Conservation (phyloP, 345 rosid species). For the Ailanthus altissimus region DNA sequence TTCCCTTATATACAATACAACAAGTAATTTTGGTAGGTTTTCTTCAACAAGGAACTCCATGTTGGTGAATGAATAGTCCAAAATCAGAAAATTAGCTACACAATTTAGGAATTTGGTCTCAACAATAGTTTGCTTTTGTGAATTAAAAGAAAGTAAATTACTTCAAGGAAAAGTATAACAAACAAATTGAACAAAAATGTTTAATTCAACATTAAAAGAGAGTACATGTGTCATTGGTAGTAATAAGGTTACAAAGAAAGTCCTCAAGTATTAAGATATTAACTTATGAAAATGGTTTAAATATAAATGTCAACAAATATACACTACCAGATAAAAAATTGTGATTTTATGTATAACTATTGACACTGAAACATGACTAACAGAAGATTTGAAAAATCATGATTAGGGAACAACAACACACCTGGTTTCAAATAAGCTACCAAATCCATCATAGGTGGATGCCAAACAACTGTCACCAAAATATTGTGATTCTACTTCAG, state of each 20-base stretch:
- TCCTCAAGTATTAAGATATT: neutral
- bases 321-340: neutral
- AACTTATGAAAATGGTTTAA: neutral
- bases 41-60: neutral
- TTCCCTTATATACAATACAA: neutral
- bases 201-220: neutral
- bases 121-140: neutral
- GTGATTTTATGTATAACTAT: neutral
- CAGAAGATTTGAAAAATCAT: neutral
- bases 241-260: neutral
- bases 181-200: neutral
- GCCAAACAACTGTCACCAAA: slow-evolving; percentile 51
- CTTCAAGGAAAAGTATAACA: neutral
- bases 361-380: neutral
- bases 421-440: slow-evolving; percentile 60
- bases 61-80: neutral
- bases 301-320: neutral
- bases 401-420: slow-evolving; percentile 28
- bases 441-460: slow-evolving; percentile 56
- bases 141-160: neutral
- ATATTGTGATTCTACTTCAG: slow-evolving; percentile 79
- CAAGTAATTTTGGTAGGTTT: neutral
- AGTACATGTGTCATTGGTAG: neutral
- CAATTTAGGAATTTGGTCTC: neutral
- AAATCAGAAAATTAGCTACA: neutral